Evolutionary conservation across 768 basidiomycete species (phyloP).

Genomic region (Tremella fuciformis): DNA sequence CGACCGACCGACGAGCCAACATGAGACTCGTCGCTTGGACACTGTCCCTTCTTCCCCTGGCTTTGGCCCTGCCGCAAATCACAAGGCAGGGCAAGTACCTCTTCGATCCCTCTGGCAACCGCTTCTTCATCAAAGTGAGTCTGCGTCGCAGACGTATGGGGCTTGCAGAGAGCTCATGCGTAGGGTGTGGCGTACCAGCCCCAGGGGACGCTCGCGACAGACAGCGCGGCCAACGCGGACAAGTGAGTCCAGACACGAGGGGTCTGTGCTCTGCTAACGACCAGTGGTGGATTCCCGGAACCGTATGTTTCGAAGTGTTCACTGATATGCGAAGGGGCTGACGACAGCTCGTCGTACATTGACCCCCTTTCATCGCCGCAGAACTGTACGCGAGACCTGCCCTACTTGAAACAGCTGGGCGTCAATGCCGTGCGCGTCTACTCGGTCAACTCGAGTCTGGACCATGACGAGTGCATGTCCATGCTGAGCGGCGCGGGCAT

Average conservation of each 20-base stretch:
- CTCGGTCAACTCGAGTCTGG: constrained; percentile 73
- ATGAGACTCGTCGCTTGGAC: constrained; percentile 3
- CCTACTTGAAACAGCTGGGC: constrained; percentile 68
- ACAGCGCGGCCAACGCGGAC: constrained; percentile 37
- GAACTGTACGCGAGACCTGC: constrained; percentile 74
- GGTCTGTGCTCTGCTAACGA: not conserved
- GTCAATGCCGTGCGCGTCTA: constrained; percentile 83
- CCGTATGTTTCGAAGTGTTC: constrained; percentile 52
- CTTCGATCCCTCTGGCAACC: constrained; percentile 67
- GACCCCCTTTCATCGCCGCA: constrained; percentile 71
- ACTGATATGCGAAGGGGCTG: not conserved
- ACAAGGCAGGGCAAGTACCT: constrained; percentile 74
- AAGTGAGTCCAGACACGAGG: constrained; percentile 35
- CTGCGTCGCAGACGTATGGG: not conserved
- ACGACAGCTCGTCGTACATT: constrained; percentile 60
- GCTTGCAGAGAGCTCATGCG: constrained; percentile 4
- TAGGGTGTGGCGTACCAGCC: constrained; percentile 50
- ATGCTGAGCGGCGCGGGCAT: constrained; percentile 74
- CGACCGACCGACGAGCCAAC: not conserved
- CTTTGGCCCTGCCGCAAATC: constrained; percentile 63
- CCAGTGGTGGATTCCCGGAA: constrained; percentile 52
- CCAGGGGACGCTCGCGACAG: constrained; percentile 38
- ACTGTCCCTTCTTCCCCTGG: constrained; percentile 4
- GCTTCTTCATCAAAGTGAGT: constrained; percentile 81
- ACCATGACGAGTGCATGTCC: constrained; percentile 85